Evolutionary conservation across 2,329 filamentous ascomycete genomes (phyloP).

Genomic region (Pochonia chlamydosporia): DNA sequence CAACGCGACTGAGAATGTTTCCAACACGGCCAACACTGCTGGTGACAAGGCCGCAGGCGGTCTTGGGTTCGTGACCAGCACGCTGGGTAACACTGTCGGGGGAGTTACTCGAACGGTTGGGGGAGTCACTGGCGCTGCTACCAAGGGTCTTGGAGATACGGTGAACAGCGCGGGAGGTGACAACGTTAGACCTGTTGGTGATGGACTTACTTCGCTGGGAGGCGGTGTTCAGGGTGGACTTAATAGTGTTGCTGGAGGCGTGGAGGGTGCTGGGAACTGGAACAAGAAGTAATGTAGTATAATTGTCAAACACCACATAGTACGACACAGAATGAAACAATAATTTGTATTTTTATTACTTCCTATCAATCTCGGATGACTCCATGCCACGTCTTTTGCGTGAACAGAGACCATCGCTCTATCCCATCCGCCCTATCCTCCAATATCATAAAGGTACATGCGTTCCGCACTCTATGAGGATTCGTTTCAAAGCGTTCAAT

Average conservation of each 20-base stretch:
- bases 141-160: slow-evolving; percentile 52
- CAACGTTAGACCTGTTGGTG: slow-evolving; percentile 48
- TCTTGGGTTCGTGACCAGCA: slow-evolving; percentile 32
- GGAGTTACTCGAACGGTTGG: slow-evolving; percentile 35
- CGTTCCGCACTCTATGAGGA: neutral
- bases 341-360: neutral
- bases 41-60: slow-evolving; percentile 27
- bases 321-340: neutral
- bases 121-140: slow-evolving; percentile 42
- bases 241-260: slow-evolving; percentile 43
- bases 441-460: neutral
- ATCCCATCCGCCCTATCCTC: neutral
- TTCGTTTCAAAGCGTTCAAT: neutral
- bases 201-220: slow-evolving; percentile 47
- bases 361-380: neutral
- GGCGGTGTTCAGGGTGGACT: slow-evolving; percentile 47
- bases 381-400: neutral
- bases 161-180: slow-evolving; percentile 47
- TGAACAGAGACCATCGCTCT: neutral
- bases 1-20: slow-evolving; percentile 4
- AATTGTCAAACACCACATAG: neutral
- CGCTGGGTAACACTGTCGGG: slow-evolving; percentile 34
- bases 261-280: slow-evolving; percentile 55
- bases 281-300: slow-evolving; percentile 32
- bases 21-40: slow-evolving; percentile 16